phyloP scores from a whole-genome alignment of 75 land plant species.

The Chamaecyparis obtusa region DNA sequence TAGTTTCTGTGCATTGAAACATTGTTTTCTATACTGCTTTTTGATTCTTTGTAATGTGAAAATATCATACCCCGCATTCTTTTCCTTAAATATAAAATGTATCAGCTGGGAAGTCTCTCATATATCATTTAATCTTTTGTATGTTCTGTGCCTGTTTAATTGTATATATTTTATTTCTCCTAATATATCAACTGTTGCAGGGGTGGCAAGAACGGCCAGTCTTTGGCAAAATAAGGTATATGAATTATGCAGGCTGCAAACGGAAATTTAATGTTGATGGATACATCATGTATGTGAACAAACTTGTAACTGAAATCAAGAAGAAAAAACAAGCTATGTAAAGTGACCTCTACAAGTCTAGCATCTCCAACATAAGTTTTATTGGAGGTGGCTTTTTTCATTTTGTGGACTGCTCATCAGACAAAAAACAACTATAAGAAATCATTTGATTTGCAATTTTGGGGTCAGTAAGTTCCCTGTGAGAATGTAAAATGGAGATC shows the following conservation, averaged over 20 bases:
- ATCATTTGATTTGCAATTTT: neutral
- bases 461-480: neutral
- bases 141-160: neutral
- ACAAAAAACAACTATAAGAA: neutral
- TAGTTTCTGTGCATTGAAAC: neutral
- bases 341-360: slow-evolving; percentile 6
- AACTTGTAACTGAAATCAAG: slow-evolving; percentile 58
- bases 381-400: neutral
- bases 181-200: slow-evolving; percentile 28
- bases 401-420: neutral
- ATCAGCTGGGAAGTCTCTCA: neutral
- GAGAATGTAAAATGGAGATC: neutral
- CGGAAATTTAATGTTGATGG: slow-evolving; percentile 98
- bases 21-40: neutral
- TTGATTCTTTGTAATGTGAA: neutral
- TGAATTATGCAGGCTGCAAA: slow-evolving; percentile 97
- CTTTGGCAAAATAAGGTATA: slow-evolving; percentile 96
- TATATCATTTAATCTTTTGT: neutral
- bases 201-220: slow-evolving; percentile 97
- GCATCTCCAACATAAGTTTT: neutral
- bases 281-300: slow-evolving; percentile 80
- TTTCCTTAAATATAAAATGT: neutral
- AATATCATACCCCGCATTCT: neutral
- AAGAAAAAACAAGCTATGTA: slow-evolving; percentile 42
- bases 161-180: neutral